These are phyloP conservation scores for Lecanicillium sp. DNA, from an alignment of 2,329 filamentous ascomycete species.

Conservation along the genomic window DNA sequence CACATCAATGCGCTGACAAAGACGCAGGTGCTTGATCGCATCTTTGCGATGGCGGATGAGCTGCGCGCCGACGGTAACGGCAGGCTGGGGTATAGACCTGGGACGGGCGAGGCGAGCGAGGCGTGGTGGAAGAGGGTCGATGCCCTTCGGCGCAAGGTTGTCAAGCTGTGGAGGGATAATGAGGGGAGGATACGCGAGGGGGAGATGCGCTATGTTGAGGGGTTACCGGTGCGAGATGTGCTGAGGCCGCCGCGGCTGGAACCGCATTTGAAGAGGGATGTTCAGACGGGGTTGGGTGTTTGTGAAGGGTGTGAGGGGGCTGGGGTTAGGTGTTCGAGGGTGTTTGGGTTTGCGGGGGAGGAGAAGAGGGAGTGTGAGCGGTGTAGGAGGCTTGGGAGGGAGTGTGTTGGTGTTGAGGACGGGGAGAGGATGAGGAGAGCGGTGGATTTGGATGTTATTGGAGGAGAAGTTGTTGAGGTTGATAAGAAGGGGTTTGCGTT, in stretches of 20 bases:
- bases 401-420: not conserved
- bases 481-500: slow-evolving; percentile 1
- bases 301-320: slow-evolving; percentile 18
- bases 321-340: slow-evolving; percentile 17
- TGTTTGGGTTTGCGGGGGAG: not conserved
- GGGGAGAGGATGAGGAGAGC: not conserved
- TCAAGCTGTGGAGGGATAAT: slow-evolving; percentile 9
- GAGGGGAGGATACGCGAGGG: slow-evolving; percentile 1
- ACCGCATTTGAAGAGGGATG: not conserved
- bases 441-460: slow-evolving; percentile 1
- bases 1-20: not conserved
- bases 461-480: slow-evolving; percentile 1
- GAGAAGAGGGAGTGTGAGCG: not conserved
- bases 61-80: not conserved
- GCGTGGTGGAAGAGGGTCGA: slow-evolving; percentile 6
- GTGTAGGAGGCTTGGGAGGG: not conserved
- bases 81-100: not conserved
- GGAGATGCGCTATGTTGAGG: slow-evolving; percentile 19
- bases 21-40: not conserved
- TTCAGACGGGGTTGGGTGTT: not conserved
- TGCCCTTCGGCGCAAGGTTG: slow-evolving; percentile 2
- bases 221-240: slow-evolving; percentile 16
- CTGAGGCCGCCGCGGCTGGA: slow-evolving; percentile 11
- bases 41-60: not conserved
- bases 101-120: not conserved